Conservation (phyloP, 768 basidiomycete genomes). For the Pulveroboletus sp. region DNA sequence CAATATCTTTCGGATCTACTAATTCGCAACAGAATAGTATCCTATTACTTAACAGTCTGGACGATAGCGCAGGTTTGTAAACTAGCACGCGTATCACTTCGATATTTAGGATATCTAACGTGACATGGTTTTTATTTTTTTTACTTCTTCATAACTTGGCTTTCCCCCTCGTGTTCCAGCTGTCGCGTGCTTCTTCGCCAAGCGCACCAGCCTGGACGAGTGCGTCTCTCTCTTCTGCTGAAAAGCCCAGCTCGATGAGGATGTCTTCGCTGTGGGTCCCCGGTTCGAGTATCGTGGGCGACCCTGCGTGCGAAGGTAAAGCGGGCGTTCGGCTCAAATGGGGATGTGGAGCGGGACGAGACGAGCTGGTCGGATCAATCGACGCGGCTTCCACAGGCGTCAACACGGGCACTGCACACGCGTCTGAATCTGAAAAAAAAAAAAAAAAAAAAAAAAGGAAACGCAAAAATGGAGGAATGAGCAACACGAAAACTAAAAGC, state of each 20-base stretch:
- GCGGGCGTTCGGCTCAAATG: slow-evolving; percentile 34
- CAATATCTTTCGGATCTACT: not conserved
- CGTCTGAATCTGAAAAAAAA: slow-evolving; percentile 51
- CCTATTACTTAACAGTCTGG: slow-evolving; percentile 9
- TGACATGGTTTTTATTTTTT: not conserved
- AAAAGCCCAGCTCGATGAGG: slow-evolving; percentile 48
- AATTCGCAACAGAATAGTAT: slow-evolving; percentile 1
- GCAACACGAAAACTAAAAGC: not conserved
- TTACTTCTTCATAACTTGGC: slow-evolving; percentile 20
- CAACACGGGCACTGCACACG: slow-evolving; percentile 67
- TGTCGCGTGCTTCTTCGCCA: slow-evolving; percentile 29
- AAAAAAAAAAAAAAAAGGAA: too few relatives aligned
- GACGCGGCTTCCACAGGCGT: slow-evolving; percentile 55
- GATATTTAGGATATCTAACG: not conserved
- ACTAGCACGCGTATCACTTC: slow-evolving; percentile 5
- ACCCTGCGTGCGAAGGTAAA: slow-evolving; percentile 4
- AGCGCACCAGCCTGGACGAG: slow-evolving; percentile 48
- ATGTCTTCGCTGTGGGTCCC: slow-evolving; percentile 54
- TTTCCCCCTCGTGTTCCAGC: slow-evolving; percentile 15
- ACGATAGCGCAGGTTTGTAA: slow-evolving; percentile 7
- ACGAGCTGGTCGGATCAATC: slow-evolving; percentile 33
- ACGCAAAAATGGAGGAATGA: not conserved
- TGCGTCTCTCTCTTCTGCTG: slow-evolving; percentile 33
- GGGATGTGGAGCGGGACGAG: slow-evolving; percentile 52
- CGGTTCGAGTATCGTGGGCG: slow-evolving; percentile 32